Evolutionary conservation across 257 asterid species (phyloP), one percentile per base, ranked within the genome.

Genomic region (Agastache rugosa): DNA sequence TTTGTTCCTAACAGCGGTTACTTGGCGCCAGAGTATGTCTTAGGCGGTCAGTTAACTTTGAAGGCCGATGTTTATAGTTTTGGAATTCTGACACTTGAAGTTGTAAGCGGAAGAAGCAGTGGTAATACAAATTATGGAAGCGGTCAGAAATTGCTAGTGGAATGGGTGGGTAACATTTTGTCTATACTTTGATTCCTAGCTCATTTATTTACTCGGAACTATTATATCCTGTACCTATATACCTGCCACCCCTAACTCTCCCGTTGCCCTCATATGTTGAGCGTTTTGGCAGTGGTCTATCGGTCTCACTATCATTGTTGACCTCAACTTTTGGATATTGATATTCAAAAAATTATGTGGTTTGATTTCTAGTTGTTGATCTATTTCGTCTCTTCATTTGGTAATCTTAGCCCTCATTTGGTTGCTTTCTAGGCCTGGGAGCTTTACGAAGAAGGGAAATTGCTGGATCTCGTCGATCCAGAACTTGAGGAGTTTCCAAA

Each of bases 21-120:
- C 81, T 87, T 93, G 79, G 98, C 98, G 55, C 98, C 98, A 25
- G 98, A 93, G 85, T 93, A 93, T 80, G 97, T 84, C 72, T 80
- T 91, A 82, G 97, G 97, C 17, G 97, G 98, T 44, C 98, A 87
- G 59, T 83, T 93, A 74, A 93, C 98, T 27, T 42, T 84, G 93
- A 93, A 88, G 85, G 98, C 97, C 14, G 97, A 93, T 37, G 88
- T 91, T 17, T 91, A 91, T 72, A 91, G 98, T 84, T 93, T 88
- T 72, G 98, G 98, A 65, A 82, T 93, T 73, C 82, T 93, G 34
- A 82, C 86, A 63, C 94, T 93, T 74, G 98, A 93, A 87, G 72
- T 90, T 58, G 79, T 93, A 45, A 89, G 93, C 50, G 96, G 96
- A 70, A 85, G 69, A 85, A 87, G 97, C 82, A 89, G 92, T 79